Evolutionary conservation across 2,329 filamentous ascomycete species (phyloP), one percentile per base, ranked within the genome.

Genomic region (Clarireedia sp.): DNA sequence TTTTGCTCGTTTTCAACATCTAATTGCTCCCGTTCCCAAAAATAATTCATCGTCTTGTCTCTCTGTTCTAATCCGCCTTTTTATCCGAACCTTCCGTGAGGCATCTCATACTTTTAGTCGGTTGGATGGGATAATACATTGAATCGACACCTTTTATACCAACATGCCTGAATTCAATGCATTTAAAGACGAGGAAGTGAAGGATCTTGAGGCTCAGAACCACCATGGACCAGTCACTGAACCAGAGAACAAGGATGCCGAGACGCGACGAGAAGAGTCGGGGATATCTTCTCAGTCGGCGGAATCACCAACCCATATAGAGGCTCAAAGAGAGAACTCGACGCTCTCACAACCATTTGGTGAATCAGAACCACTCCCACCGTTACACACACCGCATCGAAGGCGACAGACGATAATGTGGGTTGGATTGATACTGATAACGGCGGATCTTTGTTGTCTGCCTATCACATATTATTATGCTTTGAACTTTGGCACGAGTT

Each of bases 391-490:
- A 52, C 63, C 64, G 23, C 63, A 64, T 58, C 52, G 56, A 40
- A 63, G 47, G 51, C 51, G 64, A 23, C 58, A 44, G 43, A 40
- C 61, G 8, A 56, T 58, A 19, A 46, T 64, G 26, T 51, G 47
- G 47, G 17, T 59, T 43, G 63, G 62, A 5, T 45, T 65, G 19
- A 36, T 51, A 3, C 36, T 62, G 14, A 53, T 57, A 17, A 58
- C 58, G 10, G 51, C 64, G 47, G 63, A 66, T 55, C 58, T 66
- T n/a, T 60, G 56, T 36, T 56, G 54, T 40, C 47, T 66, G 4
- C 64, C 64, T 16, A 63, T 66, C 29, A 58, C 59, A 19, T 66
- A 64, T 36, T 66, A 61, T 36, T 65, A 65, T 59, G 62, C 64
- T 10, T 59, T 66, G 43, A 62, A 59, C 10, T 66, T 62, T 51